Evolutionary conservation across 768 basidiomycete genomes (phyloP).

Genomic region (Neoboletus subvelutipes): DNA sequence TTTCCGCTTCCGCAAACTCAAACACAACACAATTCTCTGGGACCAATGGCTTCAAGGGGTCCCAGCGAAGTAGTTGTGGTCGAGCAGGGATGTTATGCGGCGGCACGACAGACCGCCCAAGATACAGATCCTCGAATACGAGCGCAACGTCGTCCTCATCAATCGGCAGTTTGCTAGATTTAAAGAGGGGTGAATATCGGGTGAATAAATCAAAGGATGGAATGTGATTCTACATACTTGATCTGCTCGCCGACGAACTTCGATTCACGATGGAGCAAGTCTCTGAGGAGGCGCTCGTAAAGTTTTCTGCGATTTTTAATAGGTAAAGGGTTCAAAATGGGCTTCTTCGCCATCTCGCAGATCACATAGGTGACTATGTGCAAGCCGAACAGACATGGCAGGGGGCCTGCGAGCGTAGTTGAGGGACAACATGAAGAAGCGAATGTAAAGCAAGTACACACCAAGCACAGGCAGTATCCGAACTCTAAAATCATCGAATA

Average conservation of each 20-base stretch:
- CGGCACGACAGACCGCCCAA: slow-evolving; percentile 74
- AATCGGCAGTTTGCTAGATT: slow-evolving; percentile 66
- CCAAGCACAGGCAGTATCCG: slow-evolving; percentile 91
- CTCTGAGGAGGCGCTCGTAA: slow-evolving; percentile 76
- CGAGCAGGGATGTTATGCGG: slow-evolving; percentile 72
- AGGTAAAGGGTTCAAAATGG: slow-evolving; percentile 78
- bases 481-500: slow-evolving; percentile 91
- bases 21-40: slow-evolving; percentile 87
- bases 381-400: slow-evolving; percentile 90
- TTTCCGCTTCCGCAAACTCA: slow-evolving; percentile 70
- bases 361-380: slow-evolving; percentile 87
- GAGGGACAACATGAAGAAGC: background rate
- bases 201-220: background rate
- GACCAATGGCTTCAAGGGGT: slow-evolving; percentile 56
- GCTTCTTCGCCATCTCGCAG: slow-evolving; percentile 81
- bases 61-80: slow-evolving; percentile 83
- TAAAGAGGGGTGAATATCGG: background rate
- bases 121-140: slow-evolving; percentile 84
- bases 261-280: slow-evolving; percentile 72
- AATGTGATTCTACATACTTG: slow-evolving; percentile 46
- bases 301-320: slow-evolving; percentile 84
- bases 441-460: slow-evolving; percentile 30
- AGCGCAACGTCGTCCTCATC: slow-evolving; percentile 81
- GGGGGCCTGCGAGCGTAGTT: slow-evolving; percentile 39
- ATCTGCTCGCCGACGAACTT: slow-evolving; percentile 59